Percentiles rank a stretch among this genome's conserved stretches.
Evolutionary conservation across 192 early-diverging fungal genomes (phyloP).

Genomic region (Lunasporangiospora selenospora): DNA sequence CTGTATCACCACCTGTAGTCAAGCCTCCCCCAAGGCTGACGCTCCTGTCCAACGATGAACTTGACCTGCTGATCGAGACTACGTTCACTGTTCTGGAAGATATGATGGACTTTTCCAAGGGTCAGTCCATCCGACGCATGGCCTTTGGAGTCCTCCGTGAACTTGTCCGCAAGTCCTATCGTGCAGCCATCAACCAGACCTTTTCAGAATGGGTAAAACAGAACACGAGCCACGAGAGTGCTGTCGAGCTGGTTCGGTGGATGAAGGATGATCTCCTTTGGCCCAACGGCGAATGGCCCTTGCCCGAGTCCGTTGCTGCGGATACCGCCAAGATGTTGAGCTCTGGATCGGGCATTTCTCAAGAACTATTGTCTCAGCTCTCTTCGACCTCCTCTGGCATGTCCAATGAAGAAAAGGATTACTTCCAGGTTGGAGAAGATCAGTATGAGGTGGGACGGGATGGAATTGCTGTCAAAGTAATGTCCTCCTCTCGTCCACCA

Average conservation of each 20-base stretch:
- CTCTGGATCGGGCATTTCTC: not conserved
- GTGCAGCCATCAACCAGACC: constrained; percentile 37
- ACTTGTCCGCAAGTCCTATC: constrained; percentile 45
- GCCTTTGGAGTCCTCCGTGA: constrained; percentile 39
- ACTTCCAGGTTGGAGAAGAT: constrained; percentile 11
- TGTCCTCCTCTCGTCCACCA: too few relatives aligned
- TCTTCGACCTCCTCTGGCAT: not conserved
- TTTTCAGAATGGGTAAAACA: constrained; percentile 40
- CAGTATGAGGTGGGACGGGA: constrained; percentile 18
- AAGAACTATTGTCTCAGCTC: not conserved
- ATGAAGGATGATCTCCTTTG: constrained; percentile 47
- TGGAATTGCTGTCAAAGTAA: constrained; percentile 30
- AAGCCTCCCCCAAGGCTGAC: constrained; percentile 1
- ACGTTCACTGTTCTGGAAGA: constrained; percentile 40
- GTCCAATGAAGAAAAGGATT: constrained; percentile 1
- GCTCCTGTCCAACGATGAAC: constrained; percentile 30
- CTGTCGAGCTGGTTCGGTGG: constrained; percentile 36
- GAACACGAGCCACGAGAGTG: constrained; percentile 28
- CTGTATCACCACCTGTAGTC: not conserved
- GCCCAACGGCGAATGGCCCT: constrained; percentile 44
- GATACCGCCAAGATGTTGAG: too few relatives aligned
- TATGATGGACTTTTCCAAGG: constrained; percentile 47
- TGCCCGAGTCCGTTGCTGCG: too few relatives aligned
- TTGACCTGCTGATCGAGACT: constrained; percentile 44
- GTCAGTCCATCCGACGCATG: constrained; percentile 48